Conservation (phyloP, 352 stramenopile species). For the Globisporangium heterothallicum region DNA sequence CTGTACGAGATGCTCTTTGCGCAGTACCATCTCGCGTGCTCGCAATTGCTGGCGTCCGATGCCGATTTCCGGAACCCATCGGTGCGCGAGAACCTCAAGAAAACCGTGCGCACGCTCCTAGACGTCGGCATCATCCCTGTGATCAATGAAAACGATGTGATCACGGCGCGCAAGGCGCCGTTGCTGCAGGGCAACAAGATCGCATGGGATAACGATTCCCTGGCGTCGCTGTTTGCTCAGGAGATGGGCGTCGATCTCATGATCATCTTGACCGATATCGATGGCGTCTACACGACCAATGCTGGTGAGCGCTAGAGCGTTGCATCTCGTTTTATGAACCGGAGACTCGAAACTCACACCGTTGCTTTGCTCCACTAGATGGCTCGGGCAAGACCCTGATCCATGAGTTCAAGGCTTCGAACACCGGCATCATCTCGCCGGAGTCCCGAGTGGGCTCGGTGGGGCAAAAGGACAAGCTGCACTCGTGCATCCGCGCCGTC, state of each 20-base stretch:
- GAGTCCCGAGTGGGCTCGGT: conserved; percentile 58
- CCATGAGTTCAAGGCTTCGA: conserved; percentile 37
- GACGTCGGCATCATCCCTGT: conserved; percentile 82
- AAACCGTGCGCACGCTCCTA: conserved; percentile 56
- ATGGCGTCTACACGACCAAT: conserved; percentile 46
- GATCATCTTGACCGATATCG: conserved; percentile 72
- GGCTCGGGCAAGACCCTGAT: conserved; percentile 34
- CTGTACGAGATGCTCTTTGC: conserved; percentile 85
- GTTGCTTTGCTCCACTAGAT: conserved; percentile 12
- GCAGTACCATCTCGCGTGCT: conserved; percentile 81
- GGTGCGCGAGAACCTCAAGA: conserved; percentile 62
- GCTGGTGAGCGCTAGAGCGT: no score
- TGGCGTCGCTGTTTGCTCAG: conserved; percentile 69
- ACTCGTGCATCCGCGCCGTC: conserved; percentile 75
- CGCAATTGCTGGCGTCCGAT: conserved; percentile 76
- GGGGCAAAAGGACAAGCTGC: conserved; percentile 76
- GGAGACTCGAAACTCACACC: no score
- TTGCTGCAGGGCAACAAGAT: conserved; percentile 56
- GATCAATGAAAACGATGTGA: conserved; percentile 87
- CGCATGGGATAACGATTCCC: conserved; percentile 83
- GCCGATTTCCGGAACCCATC: conserved; percentile 63
- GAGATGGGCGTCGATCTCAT: conserved; percentile 72
- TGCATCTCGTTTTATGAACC: no score
- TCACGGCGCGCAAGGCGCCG: conserved; percentile 57
- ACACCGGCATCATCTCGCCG: conserved; percentile 34